phyloP scores from a whole-genome alignment of 495 filamentous ascomycete species.

The Mytilinidion resinicola region DNA sequence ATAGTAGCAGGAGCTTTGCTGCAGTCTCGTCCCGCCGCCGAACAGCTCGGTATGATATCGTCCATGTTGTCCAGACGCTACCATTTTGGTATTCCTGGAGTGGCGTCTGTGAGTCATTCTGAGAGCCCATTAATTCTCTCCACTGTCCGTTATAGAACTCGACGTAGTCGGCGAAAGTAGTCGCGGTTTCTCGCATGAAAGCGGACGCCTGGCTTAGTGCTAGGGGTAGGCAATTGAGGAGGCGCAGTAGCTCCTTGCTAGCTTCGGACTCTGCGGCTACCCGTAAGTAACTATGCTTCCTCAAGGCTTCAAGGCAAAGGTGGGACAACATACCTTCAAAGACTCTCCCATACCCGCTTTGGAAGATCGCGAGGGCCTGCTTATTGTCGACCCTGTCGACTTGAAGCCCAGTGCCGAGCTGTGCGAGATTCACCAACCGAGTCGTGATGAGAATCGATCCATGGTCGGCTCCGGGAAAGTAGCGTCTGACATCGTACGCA shows the following conservation, averaged over 20 bases:
- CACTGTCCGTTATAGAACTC: conserved; percentile 5
- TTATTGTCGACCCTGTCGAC: conserved; percentile 20
- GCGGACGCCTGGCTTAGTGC: conserved; percentile 20
- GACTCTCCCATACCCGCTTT: neutral
- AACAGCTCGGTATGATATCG: neutral
- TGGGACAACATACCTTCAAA: too few relatives aligned
- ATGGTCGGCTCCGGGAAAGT: conserved; percentile 33
- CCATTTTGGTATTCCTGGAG: neutral
- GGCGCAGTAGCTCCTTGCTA: conserved; percentile 1
- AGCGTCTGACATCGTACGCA: conserved; percentile 31
- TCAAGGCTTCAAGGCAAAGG: too few relatives aligned
- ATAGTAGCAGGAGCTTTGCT: conserved; percentile 2
- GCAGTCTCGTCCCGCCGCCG: neutral
- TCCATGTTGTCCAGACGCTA: conserved; percentile 1
- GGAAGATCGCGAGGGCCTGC: conserved; percentile 5
- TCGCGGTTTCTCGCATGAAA: conserved; percentile 7
- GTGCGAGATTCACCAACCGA: conserved; percentile 20
- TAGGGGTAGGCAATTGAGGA: conserved; percentile 24
- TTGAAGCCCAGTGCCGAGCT: neutral
- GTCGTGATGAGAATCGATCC: conserved; percentile 39
- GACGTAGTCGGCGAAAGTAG: conserved; percentile 4
- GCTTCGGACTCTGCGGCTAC: neutral
- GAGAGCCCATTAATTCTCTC: neutral
- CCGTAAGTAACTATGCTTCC: too few relatives aligned
- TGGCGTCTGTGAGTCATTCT: neutral